These are phyloP conservation scores for Leptographium wingfieldii DNA, from an alignment of 2,329 filamentous ascomycete genomes.

Conservation along the genomic window DNA sequence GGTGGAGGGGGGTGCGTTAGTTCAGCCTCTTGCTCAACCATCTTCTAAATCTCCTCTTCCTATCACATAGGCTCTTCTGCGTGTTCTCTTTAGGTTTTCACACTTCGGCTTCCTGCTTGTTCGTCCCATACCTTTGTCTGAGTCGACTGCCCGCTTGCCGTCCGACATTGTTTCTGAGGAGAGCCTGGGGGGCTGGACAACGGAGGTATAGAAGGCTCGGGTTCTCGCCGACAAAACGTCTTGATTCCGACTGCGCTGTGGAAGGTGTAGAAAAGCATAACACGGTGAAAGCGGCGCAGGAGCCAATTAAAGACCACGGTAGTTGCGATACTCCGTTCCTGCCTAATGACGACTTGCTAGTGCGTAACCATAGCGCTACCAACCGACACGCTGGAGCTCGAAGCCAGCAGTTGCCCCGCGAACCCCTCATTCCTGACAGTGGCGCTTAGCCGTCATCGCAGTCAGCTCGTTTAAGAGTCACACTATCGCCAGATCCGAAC, in stretches of 20 bases:
- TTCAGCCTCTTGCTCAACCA: background rate
- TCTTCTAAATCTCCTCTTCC: background rate
- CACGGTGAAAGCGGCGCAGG: background rate
- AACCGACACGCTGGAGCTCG: background rate
- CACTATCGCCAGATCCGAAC: background rate
- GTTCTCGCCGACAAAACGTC: background rate
- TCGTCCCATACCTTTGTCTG: constrained; percentile 16
- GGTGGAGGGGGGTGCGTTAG: background rate
- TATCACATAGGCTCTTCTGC: too few species aligned
- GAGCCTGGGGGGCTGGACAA: background rate
- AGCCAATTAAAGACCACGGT: background rate
- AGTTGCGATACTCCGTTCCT: background rate
- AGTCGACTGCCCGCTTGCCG: constrained; percentile 20
- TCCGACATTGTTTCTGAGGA: constrained; percentile 17
- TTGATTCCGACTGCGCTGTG: background rate
- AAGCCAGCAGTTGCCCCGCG: background rate
- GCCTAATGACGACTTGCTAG: background rate
- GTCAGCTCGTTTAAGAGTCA: too few species aligned
- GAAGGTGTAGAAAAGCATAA: background rate
- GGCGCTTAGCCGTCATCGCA: background rate
- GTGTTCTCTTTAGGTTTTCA: background rate
- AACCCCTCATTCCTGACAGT: background rate
- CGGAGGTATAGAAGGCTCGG: background rate
- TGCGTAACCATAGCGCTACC: background rate
- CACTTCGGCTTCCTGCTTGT: background rate